A percentile compares a stretch with the other conserved stretches of the same genome.
phyloP scores from a whole-genome alignment of 345 rosid genomes.

The Euphorbia pulcherrima region DNA sequence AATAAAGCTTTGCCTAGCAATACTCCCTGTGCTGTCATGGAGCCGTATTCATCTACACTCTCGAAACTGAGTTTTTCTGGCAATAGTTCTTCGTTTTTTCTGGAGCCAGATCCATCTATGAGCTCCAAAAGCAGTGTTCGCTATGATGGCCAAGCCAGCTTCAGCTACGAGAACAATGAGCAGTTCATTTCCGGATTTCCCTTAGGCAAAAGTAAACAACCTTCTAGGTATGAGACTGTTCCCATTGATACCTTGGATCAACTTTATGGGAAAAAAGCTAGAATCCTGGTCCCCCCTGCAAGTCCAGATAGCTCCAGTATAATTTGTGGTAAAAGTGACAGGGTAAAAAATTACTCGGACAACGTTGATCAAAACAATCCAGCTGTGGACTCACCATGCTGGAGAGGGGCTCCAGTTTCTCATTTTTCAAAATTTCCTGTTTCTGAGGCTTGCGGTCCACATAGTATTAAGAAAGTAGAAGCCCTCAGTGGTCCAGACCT shows the following conservation, averaged over 20 bases:
- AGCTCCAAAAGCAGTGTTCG: conserved; percentile 27
- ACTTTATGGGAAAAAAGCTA: conserved; percentile 19
- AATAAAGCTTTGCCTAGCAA: conserved; percentile 17
- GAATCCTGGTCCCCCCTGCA: conserved; percentile 28
- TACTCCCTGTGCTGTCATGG: conserved; percentile 24
- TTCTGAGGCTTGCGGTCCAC: conserved; percentile 24
- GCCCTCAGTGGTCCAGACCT: conserved; percentile 29
- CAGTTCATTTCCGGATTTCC: conserved; percentile 20
- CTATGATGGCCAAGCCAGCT: conserved; percentile 35
- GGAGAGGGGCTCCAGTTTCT: conserved; percentile 45
- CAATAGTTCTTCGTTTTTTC: conserved; percentile 17
- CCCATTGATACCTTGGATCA: conserved; percentile 27
- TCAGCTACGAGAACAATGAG: conserved; percentile 31
- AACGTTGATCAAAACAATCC: conserved; percentile 37
- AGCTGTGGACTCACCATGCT: conserved; percentile 57
- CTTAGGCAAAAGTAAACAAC: conserved; percentile 20
- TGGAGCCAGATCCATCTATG: conserved; percentile 30
- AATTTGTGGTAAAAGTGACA: conserved; percentile 31
- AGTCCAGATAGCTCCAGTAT: conserved; percentile 33
- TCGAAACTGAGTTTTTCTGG: conserved; percentile 11
- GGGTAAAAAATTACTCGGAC: conserved; percentile 38
- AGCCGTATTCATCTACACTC: conserved; percentile 24
- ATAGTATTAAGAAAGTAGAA: conserved; percentile 34
- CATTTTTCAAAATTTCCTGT: conserved; percentile 31
- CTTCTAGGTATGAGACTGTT: conserved; percentile 23